Evolutionary conservation across 495 filamentous ascomycete species (phyloP).

Genomic region (Podospora tetraspora): DNA sequence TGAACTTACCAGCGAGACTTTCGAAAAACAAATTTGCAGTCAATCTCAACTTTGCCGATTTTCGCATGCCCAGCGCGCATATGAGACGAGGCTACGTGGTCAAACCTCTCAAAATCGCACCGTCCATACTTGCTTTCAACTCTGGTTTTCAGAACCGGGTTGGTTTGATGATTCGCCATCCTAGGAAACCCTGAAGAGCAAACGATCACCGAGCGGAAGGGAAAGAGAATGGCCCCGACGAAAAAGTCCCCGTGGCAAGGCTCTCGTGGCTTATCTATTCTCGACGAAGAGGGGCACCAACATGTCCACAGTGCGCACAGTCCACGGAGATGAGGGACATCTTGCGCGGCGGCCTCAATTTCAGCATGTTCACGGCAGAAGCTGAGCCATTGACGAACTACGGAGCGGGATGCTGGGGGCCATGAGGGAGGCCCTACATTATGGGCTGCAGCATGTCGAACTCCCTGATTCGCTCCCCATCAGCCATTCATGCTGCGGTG

Average conservation of each 20-base stretch:
- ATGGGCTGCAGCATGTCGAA: neutral
- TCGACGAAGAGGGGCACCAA: neutral
- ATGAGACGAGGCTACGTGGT: slow-evolving; percentile 17
- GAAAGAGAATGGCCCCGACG: neutral
- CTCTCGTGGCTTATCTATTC: neutral
- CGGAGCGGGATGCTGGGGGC: neutral
- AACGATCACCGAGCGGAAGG: neutral
- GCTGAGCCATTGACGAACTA: neutral
- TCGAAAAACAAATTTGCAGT: slow-evolving; percentile 31
- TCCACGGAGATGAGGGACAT: neutral
- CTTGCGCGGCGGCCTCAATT: neutral
- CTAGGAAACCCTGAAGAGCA: neutral
- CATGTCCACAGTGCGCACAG: neutral
- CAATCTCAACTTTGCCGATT: slow-evolving; percentile 25
- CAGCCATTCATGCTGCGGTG: neutral
- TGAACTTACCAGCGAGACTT: slow-evolving; percentile 28
- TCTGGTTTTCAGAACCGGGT: neutral
- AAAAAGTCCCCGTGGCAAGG: neutral
- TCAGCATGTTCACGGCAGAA: neutral
- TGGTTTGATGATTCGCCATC: neutral
- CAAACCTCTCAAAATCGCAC: slow-evolving; percentile 17
- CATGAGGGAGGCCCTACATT: neutral
- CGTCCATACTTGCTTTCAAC: slow-evolving; percentile 9
- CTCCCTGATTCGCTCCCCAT: neutral
- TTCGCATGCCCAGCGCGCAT: slow-evolving; percentile 12